Evolutionary conservation across 2,329 filamentous ascomycete genomes (phyloP), one percentile per base, ranked within the genome.

Genomic region (Beauveria varroae): DNA sequence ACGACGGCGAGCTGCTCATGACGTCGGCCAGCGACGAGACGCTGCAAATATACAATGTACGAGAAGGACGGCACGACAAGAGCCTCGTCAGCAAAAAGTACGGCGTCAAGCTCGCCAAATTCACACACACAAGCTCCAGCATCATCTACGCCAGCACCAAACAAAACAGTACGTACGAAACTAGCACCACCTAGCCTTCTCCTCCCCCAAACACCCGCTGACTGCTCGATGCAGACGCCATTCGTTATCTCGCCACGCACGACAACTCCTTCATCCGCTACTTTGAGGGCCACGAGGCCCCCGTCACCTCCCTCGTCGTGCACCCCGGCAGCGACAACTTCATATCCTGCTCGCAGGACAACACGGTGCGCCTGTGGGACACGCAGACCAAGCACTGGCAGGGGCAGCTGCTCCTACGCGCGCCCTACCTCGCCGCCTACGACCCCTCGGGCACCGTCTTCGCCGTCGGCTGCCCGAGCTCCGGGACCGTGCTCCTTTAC

Each of bases 251-350:
- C 64, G 96, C 85, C 61, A 96, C 88, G 14, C 95, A 99, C 75
- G 95, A 98, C 74, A 97, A 98, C 76, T 90, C 88, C 63, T 99
- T 96, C 74, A 90, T 98, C 64, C 89, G 95, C 64, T 99, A 99
- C 76, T 99, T 98, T 72, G 88, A 90, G 64, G 95, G 93, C 55
- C 95, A 99, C 74, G 89, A 90, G 47, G 88, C 84, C 63, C 81
- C 87, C 60, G 95, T 99, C 41, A 98, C 93, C 20, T 89, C 83
- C 63, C 82, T 99, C 30, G 80, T 89, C 1, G 83, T 98, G 64
- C 93, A 93, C 65, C 95, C 95, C 0, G 89, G 91, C 53, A 86
- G 84, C 68, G 95, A 99, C 74, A 88, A 89, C 66, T 98, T 99
- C 77, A 86, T 99, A 62, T 97, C 93, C 18, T 96, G 91, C 74